These are phyloP conservation scores for Adansonia digitata DNA, from an alignment of 345 rosid genomes.

Conservation along the genomic window DNA sequence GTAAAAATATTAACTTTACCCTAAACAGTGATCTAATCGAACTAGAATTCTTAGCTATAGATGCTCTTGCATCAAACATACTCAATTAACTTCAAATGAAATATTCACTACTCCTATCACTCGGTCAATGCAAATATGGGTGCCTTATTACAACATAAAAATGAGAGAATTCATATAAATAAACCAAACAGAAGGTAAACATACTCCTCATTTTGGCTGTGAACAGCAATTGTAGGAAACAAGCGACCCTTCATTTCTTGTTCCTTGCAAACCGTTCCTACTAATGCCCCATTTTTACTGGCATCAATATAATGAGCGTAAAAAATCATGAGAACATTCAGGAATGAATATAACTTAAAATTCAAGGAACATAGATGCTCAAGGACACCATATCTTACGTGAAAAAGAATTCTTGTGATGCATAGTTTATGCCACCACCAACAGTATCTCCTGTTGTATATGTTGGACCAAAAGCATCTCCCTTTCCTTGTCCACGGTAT, in stretches of 20 bases:
- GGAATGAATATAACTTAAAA: constrained; percentile 6
- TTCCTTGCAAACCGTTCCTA: constrained; percentile 62
- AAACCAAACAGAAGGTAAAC: constrained; percentile 24
- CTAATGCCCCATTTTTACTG: constrained; percentile 74
- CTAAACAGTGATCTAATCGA: too few species aligned
- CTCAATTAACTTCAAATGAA: background rate
- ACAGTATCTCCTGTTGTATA: constrained; percentile 71
- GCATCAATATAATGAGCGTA: constrained; percentile 25
- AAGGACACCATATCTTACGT: constrained; percentile 81
- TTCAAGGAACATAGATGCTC: background rate
- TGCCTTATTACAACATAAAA: background rate
- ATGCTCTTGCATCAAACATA: too few species aligned
- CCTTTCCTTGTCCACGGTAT: constrained; percentile 70
- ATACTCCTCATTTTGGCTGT: constrained; percentile 97
- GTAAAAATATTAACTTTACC: too few species aligned
- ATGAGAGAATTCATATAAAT: background rate
- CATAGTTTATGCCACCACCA: constrained; percentile 91
- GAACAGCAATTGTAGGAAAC: constrained; percentile 89
- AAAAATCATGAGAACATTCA: constrained; percentile 6
- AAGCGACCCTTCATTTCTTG: constrained; percentile 71
- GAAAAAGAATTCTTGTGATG: constrained; percentile 81
- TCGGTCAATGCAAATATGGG: background rate
- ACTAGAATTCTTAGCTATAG: too few species aligned
- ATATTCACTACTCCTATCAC: background rate
- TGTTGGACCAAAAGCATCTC: constrained; percentile 79